A percentile compares a stretch with the other conserved stretches of the same genome.
phyloP scores from a whole-genome alignment of 768 basidiomycete species.

The Lentinula lateritia region DNA sequence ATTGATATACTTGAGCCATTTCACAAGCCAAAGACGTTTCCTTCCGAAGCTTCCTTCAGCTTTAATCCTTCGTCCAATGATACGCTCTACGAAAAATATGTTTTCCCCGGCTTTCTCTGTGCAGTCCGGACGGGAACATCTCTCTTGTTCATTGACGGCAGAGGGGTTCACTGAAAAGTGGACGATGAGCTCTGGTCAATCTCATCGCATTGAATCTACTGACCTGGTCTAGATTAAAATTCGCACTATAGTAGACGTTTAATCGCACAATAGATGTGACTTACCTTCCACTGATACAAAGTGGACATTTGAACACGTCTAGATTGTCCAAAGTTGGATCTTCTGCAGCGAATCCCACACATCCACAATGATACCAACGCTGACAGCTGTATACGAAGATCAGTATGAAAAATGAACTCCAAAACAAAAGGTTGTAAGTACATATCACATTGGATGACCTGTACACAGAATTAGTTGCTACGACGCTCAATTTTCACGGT shows the following conservation, averaged over 20 bases:
- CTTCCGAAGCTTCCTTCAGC: background rate
- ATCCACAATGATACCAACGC: conserved; percentile 5
- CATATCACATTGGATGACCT: conserved; percentile 1
- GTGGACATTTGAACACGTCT: background rate
- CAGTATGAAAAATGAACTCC: background rate
- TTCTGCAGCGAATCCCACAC: background rate
- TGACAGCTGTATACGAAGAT: background rate
- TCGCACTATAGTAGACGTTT: background rate
- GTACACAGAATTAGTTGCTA: background rate
- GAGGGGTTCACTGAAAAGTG: background rate
- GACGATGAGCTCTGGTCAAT: background rate
- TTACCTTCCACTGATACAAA: background rate
- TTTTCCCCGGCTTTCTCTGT: background rate
- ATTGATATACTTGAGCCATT: conserved; percentile 1
- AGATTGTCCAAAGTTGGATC: background rate
- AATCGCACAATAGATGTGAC: background rate
- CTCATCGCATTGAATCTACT: background rate
- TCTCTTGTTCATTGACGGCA: background rate
- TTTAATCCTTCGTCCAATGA: conserved; percentile 2
- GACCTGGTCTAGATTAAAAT: background rate
- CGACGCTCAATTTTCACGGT: background rate
- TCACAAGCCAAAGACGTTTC: conserved; percentile 1
- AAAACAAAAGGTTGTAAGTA: background rate
- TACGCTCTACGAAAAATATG: background rate
- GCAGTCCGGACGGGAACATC: conserved; percentile 1